These are phyloP conservation scores for Trichoderma pleuroti DNA, from an alignment of 2,329 filamentous ascomycete genomes.

Conservation along the genomic window DNA sequence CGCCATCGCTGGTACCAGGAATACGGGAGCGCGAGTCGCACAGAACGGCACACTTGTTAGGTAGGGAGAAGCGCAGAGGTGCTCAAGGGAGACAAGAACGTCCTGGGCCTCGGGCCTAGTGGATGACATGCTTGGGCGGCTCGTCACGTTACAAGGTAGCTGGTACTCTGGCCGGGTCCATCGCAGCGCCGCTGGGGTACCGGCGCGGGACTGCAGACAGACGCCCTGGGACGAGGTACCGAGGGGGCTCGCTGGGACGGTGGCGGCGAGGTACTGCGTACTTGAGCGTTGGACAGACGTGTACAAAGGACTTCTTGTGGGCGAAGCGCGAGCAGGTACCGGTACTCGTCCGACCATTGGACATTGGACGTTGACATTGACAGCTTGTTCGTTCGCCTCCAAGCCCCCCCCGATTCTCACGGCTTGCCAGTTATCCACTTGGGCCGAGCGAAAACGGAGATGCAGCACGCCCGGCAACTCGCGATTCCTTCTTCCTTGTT, in stretches of 20 bases:
- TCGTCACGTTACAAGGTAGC: slow-evolving; percentile 13
- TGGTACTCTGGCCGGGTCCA: neutral
- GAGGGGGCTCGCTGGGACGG: neutral
- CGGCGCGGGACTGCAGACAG: neutral
- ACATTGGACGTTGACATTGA: no score
- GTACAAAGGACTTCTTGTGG: no score
- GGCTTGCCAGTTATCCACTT: neutral
- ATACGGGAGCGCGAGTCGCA: neutral
- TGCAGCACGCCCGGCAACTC: neutral
- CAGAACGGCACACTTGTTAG: neutral
- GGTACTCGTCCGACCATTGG: neutral
- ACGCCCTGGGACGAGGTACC: neutral
- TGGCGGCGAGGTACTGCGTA: neutral
- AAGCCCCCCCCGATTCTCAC: neutral
- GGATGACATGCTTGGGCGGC: slow-evolving; percentile 15
- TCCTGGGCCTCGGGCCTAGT: neutral
- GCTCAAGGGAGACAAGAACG: neutral
- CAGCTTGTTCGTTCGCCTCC: neutral
- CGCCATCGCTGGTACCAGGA: slow-evolving; percentile 15
- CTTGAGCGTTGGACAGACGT: neutral
- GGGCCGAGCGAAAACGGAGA: neutral
- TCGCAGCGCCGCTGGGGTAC: neutral
- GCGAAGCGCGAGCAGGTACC: neutral
- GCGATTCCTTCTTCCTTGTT: neutral
- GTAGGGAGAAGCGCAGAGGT: neutral